Evolutionary conservation across 495 filamentous ascomycete species (phyloP), one percentile per base, ranked within the genome.

Genomic region (Neurospora sp.): DNA sequence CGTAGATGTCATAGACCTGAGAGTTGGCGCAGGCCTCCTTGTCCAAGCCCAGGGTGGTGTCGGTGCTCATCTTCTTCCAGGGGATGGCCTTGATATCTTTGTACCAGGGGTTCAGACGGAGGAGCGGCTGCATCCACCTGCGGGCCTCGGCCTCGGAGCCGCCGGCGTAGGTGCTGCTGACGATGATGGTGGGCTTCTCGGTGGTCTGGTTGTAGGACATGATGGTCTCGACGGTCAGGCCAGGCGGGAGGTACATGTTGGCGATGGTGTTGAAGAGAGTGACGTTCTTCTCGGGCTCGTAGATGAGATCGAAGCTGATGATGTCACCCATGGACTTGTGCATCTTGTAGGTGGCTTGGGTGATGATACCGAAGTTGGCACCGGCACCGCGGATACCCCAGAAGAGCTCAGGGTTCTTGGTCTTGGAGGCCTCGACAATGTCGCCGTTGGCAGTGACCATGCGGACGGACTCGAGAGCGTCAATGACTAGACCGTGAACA

Each of bases 301-400:
- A 65, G 27, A 65, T 65, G 12, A 65, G 53, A 65, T 65, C 53
- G 27, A 65, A 65, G 53, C 53, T 65, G 53, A 65, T 65, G 53
- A 65, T 65, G 53, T 65, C 53, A 14, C 53, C 53, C 53, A 65
- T 65, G 53, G 27, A 42, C 71, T 69, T 69, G 71, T 69, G 68
- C 38, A 74, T 40, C 42, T 39, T 37, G 70, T 38, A 74, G 16
- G 69, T 74, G 14, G 45, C 79, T 44, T 71, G 73, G 5, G 78
- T 82, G 2, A 86, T 81, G 38, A 87, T 74, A 9, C 86, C 86
- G 61, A 85, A 87, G 69, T 83, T 84, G 38, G 76, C 74, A 14
- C 85, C 86, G 9, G 86, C 85, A 22, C 83, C 82, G 7, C 79
- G 73, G 18, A 84, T 65, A 4, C 71, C 81, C 77, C 78, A 83